Evolutionary conservation across 345 rosid genomes (phyloP).

Genomic region (Linum lewisii): DNA sequence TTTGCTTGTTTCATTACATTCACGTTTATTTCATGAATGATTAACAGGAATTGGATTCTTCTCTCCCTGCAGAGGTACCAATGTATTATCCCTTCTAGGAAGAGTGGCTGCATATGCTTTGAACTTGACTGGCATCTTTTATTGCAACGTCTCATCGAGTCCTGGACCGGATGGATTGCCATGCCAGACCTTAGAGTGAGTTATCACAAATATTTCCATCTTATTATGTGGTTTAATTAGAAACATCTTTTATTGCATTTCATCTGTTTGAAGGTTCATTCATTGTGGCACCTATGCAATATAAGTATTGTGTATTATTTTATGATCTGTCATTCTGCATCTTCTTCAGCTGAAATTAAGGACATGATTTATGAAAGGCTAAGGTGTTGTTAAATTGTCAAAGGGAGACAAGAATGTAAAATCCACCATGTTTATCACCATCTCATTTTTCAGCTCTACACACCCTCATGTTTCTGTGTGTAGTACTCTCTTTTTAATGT

Average conservation of each 20-base stretch:
- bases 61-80: slow-evolving; percentile 49
- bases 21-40: slow-evolving; percentile 4
- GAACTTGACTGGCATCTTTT: slow-evolving; percentile 69
- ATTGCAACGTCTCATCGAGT: slow-evolving; percentile 42
- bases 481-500: not conserved
- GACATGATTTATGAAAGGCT: too few relatives aligned
- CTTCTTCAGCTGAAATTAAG: too few relatives aligned
- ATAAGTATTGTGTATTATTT: too few relatives aligned
- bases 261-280: too few relatives aligned
- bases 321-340: too few relatives aligned
- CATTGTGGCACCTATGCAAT: too few relatives aligned
- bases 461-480: too few relatives aligned
- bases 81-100: slow-evolving; percentile 57
- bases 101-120: slow-evolving; percentile 59
- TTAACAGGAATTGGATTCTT: slow-evolving; percentile 7
- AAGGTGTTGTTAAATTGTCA: too few relatives aligned
- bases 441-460: too few relatives aligned
- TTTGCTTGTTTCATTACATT: not conserved
- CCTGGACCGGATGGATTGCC: slow-evolving; percentile 28
- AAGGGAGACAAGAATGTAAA: too few relatives aligned
- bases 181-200: slow-evolving; percentile 51
- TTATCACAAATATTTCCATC: slow-evolving; percentile 8
- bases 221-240: not conserved
- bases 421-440: too few relatives aligned
- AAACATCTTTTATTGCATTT: not conserved